These are phyloP conservation scores for Peronospora destructor DNA, from an alignment of 352 stramenopile species.

Conservation along the genomic window DNA sequence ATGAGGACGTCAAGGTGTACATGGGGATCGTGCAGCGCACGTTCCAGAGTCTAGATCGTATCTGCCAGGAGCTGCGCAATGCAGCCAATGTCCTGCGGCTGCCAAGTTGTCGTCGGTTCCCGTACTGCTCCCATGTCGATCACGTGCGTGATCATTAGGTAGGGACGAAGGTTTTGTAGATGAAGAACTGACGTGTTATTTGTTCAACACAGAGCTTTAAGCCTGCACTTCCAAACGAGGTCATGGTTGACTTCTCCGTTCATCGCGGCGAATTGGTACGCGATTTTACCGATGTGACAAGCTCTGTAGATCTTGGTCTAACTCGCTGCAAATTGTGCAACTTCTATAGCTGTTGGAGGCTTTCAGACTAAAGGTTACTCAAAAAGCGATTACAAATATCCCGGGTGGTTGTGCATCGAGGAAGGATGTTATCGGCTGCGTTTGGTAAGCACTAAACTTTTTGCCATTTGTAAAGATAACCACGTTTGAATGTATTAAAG, in stretches of 20 bases:
- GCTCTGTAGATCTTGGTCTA: background rate
- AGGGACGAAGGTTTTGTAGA: background rate
- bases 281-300: background rate
- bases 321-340: background rate
- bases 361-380: slow-evolving; percentile 50
- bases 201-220: slow-evolving; percentile 46
- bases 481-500: slow-evolving; percentile 1
- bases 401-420: slow-evolving; percentile 59
- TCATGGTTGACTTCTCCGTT: slow-evolving; percentile 81
- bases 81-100: slow-evolving; percentile 65
- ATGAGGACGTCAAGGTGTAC: slow-evolving; percentile 51
- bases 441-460: slow-evolving; percentile 42
- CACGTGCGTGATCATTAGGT: slow-evolving; percentile 38
- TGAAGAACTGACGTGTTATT: background rate
- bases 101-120: slow-evolving; percentile 68
- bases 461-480: background rate
- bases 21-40: slow-evolving; percentile 45
- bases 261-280: slow-evolving; percentile 69
- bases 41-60: slow-evolving; percentile 40
- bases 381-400: slow-evolving; percentile 48
- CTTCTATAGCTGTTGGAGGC: slow-evolving; percentile 63
- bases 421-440: slow-evolving; percentile 73
- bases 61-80: slow-evolving; percentile 64
- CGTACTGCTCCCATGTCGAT: slow-evolving; percentile 72
- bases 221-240: slow-evolving; percentile 52